Evolutionary conservation across 345 rosid genomes (phyloP).

Genomic region (Physaria fendleri): DNA sequence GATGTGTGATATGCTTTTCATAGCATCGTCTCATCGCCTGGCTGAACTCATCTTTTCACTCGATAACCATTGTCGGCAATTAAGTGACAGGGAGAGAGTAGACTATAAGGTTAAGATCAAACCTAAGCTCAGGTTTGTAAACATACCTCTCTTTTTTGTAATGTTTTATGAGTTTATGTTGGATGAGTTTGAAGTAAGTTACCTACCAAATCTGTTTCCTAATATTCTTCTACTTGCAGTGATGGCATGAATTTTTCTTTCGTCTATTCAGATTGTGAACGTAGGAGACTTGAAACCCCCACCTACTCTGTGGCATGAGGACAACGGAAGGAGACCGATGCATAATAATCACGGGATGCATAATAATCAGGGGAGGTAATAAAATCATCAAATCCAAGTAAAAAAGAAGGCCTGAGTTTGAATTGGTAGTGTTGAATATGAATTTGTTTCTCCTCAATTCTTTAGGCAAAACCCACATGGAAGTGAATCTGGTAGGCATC

Average conservation of each 20-base stretch:
- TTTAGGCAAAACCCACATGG: constrained; percentile 63
- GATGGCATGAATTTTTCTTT: constrained; percentile 71
- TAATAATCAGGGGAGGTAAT: constrained; percentile 35
- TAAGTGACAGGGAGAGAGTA: constrained; percentile 42
- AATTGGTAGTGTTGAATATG: neutral
- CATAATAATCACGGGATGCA: constrained; percentile 36
- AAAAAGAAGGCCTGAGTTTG: neutral
- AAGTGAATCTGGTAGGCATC: constrained; percentile 56
- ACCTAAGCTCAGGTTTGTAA: constrained; percentile 76
- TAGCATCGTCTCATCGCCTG: constrained; percentile 69
- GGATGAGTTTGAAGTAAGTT: neutral
- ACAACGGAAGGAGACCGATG: constrained; percentile 58
- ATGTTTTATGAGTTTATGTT: neutral
- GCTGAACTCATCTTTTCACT: constrained; percentile 80
- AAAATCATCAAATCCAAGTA: neutral
- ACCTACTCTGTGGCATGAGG: constrained; percentile 90
- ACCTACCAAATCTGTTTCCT: constrained; percentile 15
- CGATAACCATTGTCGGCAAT: constrained; percentile 62
- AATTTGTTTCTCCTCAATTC: neutral
- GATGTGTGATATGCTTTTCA: constrained; percentile 88
- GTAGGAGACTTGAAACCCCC: constrained; percentile 61
- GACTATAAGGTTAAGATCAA: constrained; percentile 53
- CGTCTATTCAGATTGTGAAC: constrained; percentile 47
- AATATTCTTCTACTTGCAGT: constrained; percentile 62
- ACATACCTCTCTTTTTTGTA: neutral